A percentile compares a stretch with the other conserved stretches of the same genome.
Conservation (phyloP, 257 asterid genomes). For the Solanum commersonii region DNA sequence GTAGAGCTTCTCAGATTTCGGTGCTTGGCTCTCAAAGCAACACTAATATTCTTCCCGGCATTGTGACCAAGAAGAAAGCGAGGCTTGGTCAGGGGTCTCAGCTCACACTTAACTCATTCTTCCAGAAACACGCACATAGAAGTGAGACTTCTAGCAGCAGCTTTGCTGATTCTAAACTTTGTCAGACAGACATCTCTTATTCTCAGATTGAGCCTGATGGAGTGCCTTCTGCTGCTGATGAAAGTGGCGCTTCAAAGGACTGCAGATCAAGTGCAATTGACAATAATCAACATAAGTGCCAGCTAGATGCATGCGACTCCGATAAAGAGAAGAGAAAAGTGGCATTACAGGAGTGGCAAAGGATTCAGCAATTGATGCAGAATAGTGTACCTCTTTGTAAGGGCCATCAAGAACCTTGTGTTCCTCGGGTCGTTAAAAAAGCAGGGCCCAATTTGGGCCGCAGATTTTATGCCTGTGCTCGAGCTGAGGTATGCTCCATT, state of each 20-base stretch:
- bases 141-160: constrained; percentile 12
- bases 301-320: constrained; percentile 16
- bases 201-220: constrained; percentile 19
- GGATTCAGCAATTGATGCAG: constrained; percentile 89
- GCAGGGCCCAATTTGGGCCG: constrained; percentile 82
- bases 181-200: constrained; percentile 23
- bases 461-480: constrained; percentile 83
- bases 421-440: constrained; percentile 85
- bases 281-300: constrained; percentile 17
- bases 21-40: constrained; percentile 12
- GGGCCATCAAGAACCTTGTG: constrained; percentile 93
- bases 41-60: constrained; percentile 20
- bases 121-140: constrained; percentile 35
- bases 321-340: constrained; percentile 33
- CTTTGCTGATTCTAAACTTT: constrained; percentile 24
- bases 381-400: constrained; percentile 83
- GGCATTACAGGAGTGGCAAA: constrained; percentile 85
- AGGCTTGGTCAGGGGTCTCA: constrained; percentile 56
- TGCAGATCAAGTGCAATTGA: constrained; percentile 14
- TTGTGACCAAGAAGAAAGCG: constrained; percentile 45
- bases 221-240: constrained; percentile 13
- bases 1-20: constrained; percentile 13
- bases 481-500: constrained; percentile 67
- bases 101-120: constrained; percentile 80
- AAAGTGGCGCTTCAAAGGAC: constrained; percentile 18